Base-by-base conservation (phyloP, 2,329 filamentous ascomycete genomes). In the Hawksworthiomyces lignivorus region DNA sequence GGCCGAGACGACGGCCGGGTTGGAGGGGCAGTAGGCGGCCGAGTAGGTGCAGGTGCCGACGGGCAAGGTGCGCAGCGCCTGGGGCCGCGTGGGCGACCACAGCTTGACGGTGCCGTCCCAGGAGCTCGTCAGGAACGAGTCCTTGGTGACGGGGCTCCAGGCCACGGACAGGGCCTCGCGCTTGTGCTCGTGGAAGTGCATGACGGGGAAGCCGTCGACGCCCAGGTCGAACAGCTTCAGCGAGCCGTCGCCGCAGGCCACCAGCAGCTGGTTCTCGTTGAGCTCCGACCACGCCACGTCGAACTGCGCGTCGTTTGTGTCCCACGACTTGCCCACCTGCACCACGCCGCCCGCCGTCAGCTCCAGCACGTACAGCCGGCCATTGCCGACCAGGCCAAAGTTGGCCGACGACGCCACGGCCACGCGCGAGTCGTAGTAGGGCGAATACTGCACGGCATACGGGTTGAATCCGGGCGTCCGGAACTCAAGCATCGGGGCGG, bases 21-120 rank as follows among this genome's bases (percentile, higher is more conserved):
- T 88, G 52, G 90, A 86, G 5, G 92, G 92, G 46, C 83, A 89
- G 68, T 92, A 98, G 29, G 84, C 73, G n/a, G 87, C 82, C 53
- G 82, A 88, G 68, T 98, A 98, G 22, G 92, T 95, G 68, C 92
- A 98, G 53, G 79, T 87, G 55, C 94, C 89, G 20, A 92, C 85
- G 4, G 92, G 89, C 20, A 98, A 73, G 3, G 92, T 98, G 43
- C 82, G 75, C 44, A 98, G 67, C 24, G 87, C 90, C 41, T 80
- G 71, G 32, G 69, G 71, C 29, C 84, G 73, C 36, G 83, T 80
- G 1, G 92, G 92, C 12, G 86, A 87, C 90, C 90, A 98, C 55
- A 98, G 80, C 67, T 96, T 96, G 54, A 97, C 79, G 3, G 87
- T 94, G 37, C 92, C 92, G 56, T 98, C 92, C 92, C 92, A 98